These are phyloP conservation scores for Pythium periplocum DNA, from an alignment of 352 stramenopile genomes.

Conservation along the genomic window DNA sequence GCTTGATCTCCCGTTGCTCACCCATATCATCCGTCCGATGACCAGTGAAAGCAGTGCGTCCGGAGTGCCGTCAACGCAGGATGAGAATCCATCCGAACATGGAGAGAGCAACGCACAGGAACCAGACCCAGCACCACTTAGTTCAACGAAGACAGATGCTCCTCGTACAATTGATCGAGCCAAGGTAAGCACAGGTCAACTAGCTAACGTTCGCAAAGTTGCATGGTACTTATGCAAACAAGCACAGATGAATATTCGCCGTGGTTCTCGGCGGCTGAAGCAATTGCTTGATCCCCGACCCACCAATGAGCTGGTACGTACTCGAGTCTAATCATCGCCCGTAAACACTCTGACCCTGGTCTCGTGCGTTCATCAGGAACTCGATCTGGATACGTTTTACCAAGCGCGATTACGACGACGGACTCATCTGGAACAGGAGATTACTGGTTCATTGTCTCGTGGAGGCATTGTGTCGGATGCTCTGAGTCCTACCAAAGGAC, in stretches of 20 bases:
- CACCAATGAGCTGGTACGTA: slow-evolving; percentile 15
- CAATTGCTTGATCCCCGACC: slow-evolving; percentile 23
- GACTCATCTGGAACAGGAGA: slow-evolving; percentile 49
- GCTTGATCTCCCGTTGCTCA: too few species aligned
- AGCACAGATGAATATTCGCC: slow-evolving; percentile 25
- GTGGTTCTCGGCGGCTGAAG: slow-evolving; percentile 19
- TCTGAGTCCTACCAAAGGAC: slow-evolving; percentile 28
- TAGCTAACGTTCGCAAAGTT: neutral
- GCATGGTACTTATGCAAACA: neutral
- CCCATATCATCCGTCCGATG: too few species aligned
- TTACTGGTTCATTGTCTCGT: slow-evolving; percentile 32
- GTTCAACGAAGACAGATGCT: neutral
- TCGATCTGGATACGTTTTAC: slow-evolving; percentile 59
- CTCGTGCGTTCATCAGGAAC: slow-evolving; percentile 23
- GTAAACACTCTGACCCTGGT: neutral
- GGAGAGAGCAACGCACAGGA: too few species aligned
- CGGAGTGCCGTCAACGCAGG: too few species aligned
- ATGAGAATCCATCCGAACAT: too few species aligned
- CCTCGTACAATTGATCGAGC: slow-evolving; percentile 16
- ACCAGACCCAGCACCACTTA: too few species aligned
- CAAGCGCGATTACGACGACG: slow-evolving; percentile 39
- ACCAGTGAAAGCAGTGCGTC: too few species aligned
- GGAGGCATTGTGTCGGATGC: slow-evolving; percentile 27
- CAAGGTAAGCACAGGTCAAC: slow-evolving; percentile 11
- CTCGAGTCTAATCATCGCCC: neutral